Base-by-base conservation (phyloP, 805 yeast genomes). In the Cyberlindnera euphorbiiphila region DNA sequence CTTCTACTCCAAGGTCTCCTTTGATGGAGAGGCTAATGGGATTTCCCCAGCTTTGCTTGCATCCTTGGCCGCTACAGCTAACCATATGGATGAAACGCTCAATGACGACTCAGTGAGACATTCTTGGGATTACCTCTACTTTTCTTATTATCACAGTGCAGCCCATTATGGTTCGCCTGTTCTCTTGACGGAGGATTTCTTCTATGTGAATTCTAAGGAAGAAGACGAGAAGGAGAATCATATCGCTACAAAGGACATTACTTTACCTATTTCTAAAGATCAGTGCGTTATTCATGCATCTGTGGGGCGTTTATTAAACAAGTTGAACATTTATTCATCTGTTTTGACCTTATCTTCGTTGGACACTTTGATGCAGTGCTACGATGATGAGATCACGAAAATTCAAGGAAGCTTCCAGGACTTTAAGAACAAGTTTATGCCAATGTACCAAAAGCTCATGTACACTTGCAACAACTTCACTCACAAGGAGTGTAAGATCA, bases 111-210 rank as follows among this genome's bases (percentile, higher is more conserved):
- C 25, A 5, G 33, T 45, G n/a, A 33, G 29, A 4, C 45, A 43
- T 14, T 21, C 39, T 3, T 53, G 58, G 56, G 37, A 41, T 12
- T 29, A 41, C 22, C 36, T 47, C 10, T 54, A 47, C 27, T 44
- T 41, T 36, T 29, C 27, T 9, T 50, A 47, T 32, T 43, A 41
- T 21, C 37, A 20, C 29, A 25, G 33, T 11, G 41, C 46, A n/a
- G 13, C 42, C 3, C 35, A 25, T 12, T 36, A 42, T 17, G 59
- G 59, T 1, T 24, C 45, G 1, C 57, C 57, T 14, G 23, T 46
- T 7, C 36, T 47, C n/a, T 25, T 43, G 20, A 38, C 30, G 9
- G 43, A 46, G 11, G 52, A 51, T 9, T 41, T 37, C 31, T 49
- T 43, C 37, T 37, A 47, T 24, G n/a, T 44, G 20, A 49, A 46